A percentile compares a stretch with the other conserved stretches of the same genome.
These are phyloP conservation scores for Apiospora saccharicola DNA, from an alignment of 2,329 filamentous ascomycete genomes.

Conservation along the genomic window DNA sequence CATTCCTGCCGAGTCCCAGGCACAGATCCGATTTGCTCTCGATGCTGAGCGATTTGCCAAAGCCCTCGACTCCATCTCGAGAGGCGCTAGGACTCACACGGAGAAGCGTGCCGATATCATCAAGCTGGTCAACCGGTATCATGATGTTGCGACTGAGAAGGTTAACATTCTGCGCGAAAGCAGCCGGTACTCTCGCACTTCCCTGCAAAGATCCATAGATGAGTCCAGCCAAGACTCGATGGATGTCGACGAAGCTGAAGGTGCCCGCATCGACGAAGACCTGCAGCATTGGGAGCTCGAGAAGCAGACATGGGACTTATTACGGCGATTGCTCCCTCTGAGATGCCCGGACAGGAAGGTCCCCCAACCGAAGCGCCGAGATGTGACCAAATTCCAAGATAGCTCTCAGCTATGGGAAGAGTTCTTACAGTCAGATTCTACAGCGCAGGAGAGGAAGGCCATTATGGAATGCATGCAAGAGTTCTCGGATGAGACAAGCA, in stretches of 20 bases:
- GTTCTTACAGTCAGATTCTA: constrained; percentile 76
- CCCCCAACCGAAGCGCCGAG: constrained; percentile 45
- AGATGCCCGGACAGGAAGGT: constrained; percentile 59
- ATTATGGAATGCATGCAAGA: constrained; percentile 88
- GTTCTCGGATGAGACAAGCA: constrained; percentile 70
- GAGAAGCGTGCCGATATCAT: constrained; percentile 73
- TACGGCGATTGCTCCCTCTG: constrained; percentile 76
- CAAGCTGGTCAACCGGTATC: constrained; percentile 71
- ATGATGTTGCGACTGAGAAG: constrained; percentile 60
- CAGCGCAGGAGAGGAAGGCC: constrained; percentile 79
- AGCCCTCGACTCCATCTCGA: constrained; percentile 77
- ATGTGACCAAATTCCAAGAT: constrained; percentile 39
- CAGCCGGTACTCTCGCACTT: constrained; percentile 15
- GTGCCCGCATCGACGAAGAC: constrained; percentile 48
- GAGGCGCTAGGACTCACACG: constrained; percentile 53
- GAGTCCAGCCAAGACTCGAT: constrained; percentile 54
- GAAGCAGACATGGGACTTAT: constrained; percentile 87
- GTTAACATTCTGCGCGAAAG: constrained; percentile 48
- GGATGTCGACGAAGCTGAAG: constrained; percentile 61
- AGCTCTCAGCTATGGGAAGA: constrained; percentile 63
- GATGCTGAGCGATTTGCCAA: constrained; percentile 90
- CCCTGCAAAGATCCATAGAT: constrained; percentile 29
- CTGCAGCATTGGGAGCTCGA: constrained; percentile 79
- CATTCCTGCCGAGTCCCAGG: constrained; percentile 24
- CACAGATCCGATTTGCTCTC: constrained; percentile 23